phyloP scores from a whole-genome alignment of 768 basidiomycete genomes.

The Bullera alba region DNA sequence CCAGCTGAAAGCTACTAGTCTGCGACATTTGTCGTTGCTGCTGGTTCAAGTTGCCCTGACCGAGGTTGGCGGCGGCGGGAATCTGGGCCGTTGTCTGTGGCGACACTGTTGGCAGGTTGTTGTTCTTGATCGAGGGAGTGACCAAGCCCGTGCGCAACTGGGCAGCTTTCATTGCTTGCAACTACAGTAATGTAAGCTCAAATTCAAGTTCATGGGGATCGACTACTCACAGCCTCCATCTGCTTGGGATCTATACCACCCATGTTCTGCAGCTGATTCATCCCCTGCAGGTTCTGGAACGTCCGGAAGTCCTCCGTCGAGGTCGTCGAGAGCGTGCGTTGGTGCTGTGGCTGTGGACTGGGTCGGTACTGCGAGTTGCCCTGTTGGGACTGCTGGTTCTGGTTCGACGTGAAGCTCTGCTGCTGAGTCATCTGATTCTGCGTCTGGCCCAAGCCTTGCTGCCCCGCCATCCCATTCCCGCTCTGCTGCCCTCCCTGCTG shows the following conservation, averaged over 20 bases:
- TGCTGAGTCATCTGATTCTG: slow-evolving; percentile 1
- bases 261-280: slow-evolving; percentile 1
- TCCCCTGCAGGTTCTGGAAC: slow-evolving; percentile 4
- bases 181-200: slow-evolving; percentile 5
- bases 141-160: background rate
- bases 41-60: background rate
- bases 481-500: too few relatives aligned
- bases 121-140: background rate
- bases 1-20: background rate
- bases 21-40: slow-evolving; percentile 7
- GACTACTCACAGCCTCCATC: slow-evolving; percentile 27
- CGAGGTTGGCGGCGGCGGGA: background rate
- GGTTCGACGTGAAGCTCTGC: slow-evolving; percentile 1
- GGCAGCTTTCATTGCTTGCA: slow-evolving; percentile 29
- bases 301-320: background rate
- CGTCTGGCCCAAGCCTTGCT: background rate
- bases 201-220: background rate
- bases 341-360: slow-evolving; percentile 3
- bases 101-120: background rate
- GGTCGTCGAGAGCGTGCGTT: slow-evolving; percentile 1
- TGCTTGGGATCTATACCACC: slow-evolving; percentile 17
- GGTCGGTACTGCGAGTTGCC: slow-evolving; percentile 2
- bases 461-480: too few relatives aligned
- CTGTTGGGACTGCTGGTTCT: background rate
- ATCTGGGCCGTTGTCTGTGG: background rate